Evolutionary conservation across 768 basidiomycete genomes (phyloP).

Genomic region (Boletus patriciae): DNA sequence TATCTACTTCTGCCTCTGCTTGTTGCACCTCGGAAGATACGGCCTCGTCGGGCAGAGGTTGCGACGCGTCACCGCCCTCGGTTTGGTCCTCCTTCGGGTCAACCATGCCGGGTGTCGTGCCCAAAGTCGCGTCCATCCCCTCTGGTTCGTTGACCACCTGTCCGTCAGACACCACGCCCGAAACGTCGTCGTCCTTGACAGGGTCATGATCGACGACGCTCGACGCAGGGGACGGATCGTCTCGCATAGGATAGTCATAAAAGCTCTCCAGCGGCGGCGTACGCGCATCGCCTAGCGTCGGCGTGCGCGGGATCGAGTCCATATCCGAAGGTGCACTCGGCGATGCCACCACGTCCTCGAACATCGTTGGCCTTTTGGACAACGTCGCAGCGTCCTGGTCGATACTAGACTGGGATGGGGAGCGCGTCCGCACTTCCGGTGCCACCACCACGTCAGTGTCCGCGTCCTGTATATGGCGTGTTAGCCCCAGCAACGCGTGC

Average conservation of each 20-base stretch:
- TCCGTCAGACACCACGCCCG: neutral
- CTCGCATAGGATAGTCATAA: constrained; percentile 23
- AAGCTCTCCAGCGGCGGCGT: constrained; percentile 27
- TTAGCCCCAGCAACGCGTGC: constrained; percentile 26
- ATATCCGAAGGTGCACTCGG: constrained; percentile 29
- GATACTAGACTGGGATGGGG: constrained; percentile 13
- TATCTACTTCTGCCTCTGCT: constrained; percentile 1
- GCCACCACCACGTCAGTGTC: constrained; percentile 4
- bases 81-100: neutral
- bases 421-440: neutral
- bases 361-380: neutral
- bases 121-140: neutral
- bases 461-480: constrained; percentile 3
- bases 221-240: constrained; percentile 31
- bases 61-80: neutral
- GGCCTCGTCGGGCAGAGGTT: neutral
- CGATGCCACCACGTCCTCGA: constrained; percentile 20
- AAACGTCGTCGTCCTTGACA: constrained; percentile 14
- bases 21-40: constrained; percentile 2
- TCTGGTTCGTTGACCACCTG: neutral
- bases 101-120: neutral
- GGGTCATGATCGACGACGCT: constrained; percentile 27
- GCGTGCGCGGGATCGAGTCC: constrained; percentile 27
- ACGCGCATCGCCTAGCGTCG: constrained; percentile 17
- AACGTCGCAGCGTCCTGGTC: neutral